Conservation (phyloP, 2,329 filamentous ascomycete genomes). For the Curvularia verruculosa region DNA sequence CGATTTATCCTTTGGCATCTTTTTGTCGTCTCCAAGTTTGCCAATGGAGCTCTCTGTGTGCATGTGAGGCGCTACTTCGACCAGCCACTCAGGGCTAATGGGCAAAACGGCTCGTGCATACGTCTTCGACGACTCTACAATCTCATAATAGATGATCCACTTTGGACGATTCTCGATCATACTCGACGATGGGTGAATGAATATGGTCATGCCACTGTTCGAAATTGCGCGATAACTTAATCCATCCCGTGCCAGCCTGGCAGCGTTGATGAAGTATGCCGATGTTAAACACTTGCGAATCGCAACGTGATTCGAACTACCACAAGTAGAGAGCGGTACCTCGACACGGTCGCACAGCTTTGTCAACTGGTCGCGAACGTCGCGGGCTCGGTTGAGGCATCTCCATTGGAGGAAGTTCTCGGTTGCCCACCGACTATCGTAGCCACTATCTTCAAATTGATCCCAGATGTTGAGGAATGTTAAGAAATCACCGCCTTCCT, state of each 20-base stretch:
- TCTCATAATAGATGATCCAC: conserved; percentile 86
- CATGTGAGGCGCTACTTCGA: conserved; percentile 90
- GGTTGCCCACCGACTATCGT: conserved; percentile 81
- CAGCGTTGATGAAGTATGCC: conserved; percentile 94
- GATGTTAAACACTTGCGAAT: conserved; percentile 88
- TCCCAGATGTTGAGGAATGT: conserved; percentile 93
- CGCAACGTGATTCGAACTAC: conserved; percentile 72
- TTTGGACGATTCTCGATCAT: conserved; percentile 76
- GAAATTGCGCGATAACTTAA: conserved; percentile 83
- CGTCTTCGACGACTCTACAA: conserved; percentile 84
- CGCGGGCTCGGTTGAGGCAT: conserved; percentile 83
- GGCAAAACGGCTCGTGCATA: conserved; percentile 91
- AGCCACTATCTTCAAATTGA: conserved; percentile 93
- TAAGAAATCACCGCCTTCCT: conserved; percentile 88
- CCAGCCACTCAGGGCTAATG: conserved; percentile 81
- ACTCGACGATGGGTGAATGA: conserved; percentile 81
- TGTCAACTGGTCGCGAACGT: conserved; percentile 89
- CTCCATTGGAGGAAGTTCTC: conserved; percentile 96
- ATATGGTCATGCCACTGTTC: conserved; percentile 86
- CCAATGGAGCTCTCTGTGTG: conserved; percentile 71
- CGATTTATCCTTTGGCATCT: conserved; percentile 41
- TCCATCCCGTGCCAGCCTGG: conserved; percentile 79
- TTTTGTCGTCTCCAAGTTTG: conserved; percentile 16
- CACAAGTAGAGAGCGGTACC: conserved; percentile 71
- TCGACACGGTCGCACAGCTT: conserved; percentile 95